Base-by-base conservation (phyloP, 1,284 basidiomycete genomes). In the Trichosporon sp. region DNA sequence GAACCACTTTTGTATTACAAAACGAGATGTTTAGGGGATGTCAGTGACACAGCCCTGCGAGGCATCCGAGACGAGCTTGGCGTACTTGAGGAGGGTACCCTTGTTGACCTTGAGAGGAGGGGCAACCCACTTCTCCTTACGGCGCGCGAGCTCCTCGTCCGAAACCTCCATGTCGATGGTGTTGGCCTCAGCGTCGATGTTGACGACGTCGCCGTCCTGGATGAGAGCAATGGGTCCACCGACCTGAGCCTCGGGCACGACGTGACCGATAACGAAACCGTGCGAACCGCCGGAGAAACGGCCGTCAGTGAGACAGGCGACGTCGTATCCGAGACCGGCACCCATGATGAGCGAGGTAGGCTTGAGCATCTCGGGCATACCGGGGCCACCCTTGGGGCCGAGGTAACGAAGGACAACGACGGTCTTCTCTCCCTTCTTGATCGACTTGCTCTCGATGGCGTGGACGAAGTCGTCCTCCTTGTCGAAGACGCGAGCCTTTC, bases 161-260 rank as follows among this genome's bases (percentile, higher is more conserved):
- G 87, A 87, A 1, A 98, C 91, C 47, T 90, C 84, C 88, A 95
- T 92, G 74, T 90, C 85, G 73, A 99, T 91, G 23, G 88, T 88
- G 81, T 93, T 89, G 65, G 85, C 89, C 75, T 88, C 89, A 7
- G 94, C 87, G 79, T 95, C 92, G 73, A 95, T 92, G 72, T 89
- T 79, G 76, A 95, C 91, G 68, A 86, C 86, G 80, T 99, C 96
- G 4, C 95, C 97, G 77, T 98, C 95, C 78, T 91, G 85, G 51
- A 98, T 91, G 21, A 99, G 89, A 12, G 92, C 96, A 77, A 99
- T 98, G 11, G 96, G 95, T 2, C 96, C 96, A 71, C 96, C 96
- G 56, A 92, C 86, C 66, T 89, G 89, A n/a, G 93, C 93, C 83
- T 95, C 92, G 25, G 96, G 96, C 5, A 80, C 78, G 32, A 81